Evolutionary conservation across 2,329 filamentous ascomycete species (phyloP).

Genomic region (Paecilomyces formosus): DNA sequence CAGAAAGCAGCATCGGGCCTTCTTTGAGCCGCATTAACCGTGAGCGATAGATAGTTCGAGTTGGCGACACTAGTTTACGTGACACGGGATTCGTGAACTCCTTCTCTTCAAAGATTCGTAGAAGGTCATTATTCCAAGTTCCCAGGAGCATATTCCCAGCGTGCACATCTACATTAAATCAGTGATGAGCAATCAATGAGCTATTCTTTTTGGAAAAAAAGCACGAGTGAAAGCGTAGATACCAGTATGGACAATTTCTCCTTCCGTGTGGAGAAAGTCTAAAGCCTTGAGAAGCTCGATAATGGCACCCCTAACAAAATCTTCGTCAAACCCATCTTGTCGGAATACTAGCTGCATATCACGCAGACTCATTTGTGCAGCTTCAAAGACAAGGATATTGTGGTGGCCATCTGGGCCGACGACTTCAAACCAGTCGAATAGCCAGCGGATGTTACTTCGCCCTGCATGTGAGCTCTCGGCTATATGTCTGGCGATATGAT

Average conservation of each 20-base stretch:
- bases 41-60: not conserved
- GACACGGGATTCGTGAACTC: not conserved
- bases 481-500: not conserved
- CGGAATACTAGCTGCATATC: not conserved
- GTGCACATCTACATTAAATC: not conserved
- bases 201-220: not conserved
- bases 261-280: not conserved
- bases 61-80: not conserved
- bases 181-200: not conserved
- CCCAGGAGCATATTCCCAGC: not conserved
- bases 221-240: not conserved
- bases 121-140: not conserved
- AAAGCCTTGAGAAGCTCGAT: not conserved
- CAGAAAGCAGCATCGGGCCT: not conserved
- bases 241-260: not conserved
- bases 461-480: not conserved
- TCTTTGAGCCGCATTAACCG: not conserved
- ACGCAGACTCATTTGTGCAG: not conserved
- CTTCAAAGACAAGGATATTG: not conserved
- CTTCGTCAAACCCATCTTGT: not conserved
- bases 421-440: not conserved
- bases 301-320: not conserved
- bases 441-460: not conserved
- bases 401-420: not conserved
- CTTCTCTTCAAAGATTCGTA: not conserved